Evolutionary conservation across 164 flowering plant species (phyloP), one percentile per base, ranked within the genome.

Genomic region (Stephania yunnanensis): DNA sequence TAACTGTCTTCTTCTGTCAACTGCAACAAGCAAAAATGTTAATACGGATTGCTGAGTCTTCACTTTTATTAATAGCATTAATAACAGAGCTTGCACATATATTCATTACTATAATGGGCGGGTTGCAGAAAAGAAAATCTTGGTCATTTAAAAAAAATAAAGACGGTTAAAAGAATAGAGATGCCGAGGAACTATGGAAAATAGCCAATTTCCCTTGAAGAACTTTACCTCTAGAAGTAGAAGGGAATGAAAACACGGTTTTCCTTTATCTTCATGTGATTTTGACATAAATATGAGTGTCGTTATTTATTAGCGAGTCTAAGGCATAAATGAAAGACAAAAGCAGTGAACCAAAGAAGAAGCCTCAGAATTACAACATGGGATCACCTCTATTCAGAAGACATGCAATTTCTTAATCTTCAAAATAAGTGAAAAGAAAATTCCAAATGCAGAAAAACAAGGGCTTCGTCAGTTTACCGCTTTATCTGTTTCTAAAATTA

Each of bases 401-500:
- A 48, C 42, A 2, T 36, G 42, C 42, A 4, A 48, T 48, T 48
- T 48, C 53, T 48, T 12, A 48, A 48, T 48, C 13, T 48, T 48
- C 10, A 50, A 50, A 50, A 50, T 9, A 50, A 50, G 15, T 50
- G 55, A 50, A 50, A 50, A 50, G 55, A 7, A 13, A 79, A 1
- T 31, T 29, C 19, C 42, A 50, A 50, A 50, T 9, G 15, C 0
- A 10, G 55, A 31, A 53, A n/a, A 44, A 30, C 22, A 63, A 63
- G 15, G 31, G 52, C 25, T 52, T 71, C 58, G 29, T n/a, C 31
- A 8, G 7, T 19, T 81, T 88, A 91, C 99, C 93, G 31, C 87
- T 86, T 84, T 86, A 82, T 89, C 94, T 36, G 97, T 94, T 65
- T 82, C 85, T 11, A 5, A n/a, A 53, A 94, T 79, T 58, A 96